Percentiles rank a stretch among this genome's conserved stretches.
phyloP scores from a whole-genome alignment of 2,329 filamentous ascomycete genomes.

The Penicillium aurantiogriseum region DNA sequence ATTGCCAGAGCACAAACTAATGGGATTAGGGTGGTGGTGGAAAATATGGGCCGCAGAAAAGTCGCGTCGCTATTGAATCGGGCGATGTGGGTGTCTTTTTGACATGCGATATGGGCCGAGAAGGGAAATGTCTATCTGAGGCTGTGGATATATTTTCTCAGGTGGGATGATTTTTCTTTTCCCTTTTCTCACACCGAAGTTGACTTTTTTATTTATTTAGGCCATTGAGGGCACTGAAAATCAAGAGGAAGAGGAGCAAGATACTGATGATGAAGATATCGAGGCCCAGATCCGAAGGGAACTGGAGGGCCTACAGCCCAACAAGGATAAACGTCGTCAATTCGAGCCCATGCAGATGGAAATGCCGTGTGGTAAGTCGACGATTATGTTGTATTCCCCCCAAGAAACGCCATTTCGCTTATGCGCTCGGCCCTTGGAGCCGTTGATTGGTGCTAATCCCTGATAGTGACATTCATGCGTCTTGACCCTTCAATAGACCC shows the following conservation, averaged over 20 bases:
- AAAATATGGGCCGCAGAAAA: conserved; percentile 33
- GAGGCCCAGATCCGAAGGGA: conserved; percentile 61
- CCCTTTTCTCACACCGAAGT: neutral
- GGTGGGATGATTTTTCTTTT: conserved; percentile 34
- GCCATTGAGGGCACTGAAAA: conserved; percentile 10
- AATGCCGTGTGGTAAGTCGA: conserved; percentile 46
- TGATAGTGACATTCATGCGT: conserved; percentile 58
- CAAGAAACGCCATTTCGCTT: conserved; percentile 3
- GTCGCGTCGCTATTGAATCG: conserved; percentile 32
- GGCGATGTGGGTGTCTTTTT: conserved; percentile 64
- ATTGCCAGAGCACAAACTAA: neutral
- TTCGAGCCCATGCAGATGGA: conserved; percentile 56
- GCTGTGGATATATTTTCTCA: conserved; percentile 58
- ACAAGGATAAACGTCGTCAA: conserved; percentile 45
- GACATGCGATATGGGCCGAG: conserved; percentile 61
- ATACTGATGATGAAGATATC: conserved; percentile 52
- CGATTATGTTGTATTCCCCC: neutral
- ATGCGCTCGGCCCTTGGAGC: conserved; percentile 11
- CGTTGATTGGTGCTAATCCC: conserved; percentile 25
- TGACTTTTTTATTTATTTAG: conserved; percentile 13
- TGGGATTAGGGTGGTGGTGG: conserved; percentile 26
- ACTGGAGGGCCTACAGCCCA: conserved; percentile 53
- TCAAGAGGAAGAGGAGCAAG: conserved; percentile 25
- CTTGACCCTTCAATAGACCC: conserved; percentile 58
- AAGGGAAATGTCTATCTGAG: conserved; percentile 59